A percentile compares a stretch with the other conserved stretches of the same genome.
Evolutionary conservation across 2,329 filamentous ascomycete species (phyloP).

Genomic region (Nemania serpens): DNA sequence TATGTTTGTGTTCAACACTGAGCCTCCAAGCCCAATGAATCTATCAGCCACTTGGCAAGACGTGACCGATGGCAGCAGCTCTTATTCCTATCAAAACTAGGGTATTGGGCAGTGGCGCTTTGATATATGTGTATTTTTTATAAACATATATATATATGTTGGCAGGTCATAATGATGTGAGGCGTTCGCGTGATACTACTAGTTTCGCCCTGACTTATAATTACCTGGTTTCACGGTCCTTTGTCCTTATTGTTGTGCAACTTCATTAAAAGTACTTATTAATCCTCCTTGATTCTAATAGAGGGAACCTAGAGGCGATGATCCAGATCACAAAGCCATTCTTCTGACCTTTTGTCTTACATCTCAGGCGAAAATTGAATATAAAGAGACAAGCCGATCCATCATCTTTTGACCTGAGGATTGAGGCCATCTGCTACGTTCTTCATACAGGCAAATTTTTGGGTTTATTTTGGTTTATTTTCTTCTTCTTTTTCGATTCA

Average conservation of each 20-base stretch:
- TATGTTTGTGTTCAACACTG: neutral
- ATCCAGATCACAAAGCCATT: neutral
- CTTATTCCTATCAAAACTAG: no score
- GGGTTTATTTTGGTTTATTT: neutral
- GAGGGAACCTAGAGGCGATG: neutral
- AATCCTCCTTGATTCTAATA: no score
- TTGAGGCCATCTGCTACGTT: neutral
- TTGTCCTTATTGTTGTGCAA: conserved; percentile 9
- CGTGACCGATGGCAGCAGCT: neutral
- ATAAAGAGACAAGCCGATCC: neutral
- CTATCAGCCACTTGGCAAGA: neutral
- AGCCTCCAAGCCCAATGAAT: neutral
- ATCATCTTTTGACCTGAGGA: neutral
- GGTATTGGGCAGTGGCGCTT: no score
- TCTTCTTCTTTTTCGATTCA: neutral
- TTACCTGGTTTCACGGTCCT: neutral
- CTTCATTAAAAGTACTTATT: neutral
- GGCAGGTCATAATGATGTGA: neutral
- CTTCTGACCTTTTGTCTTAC: neutral
- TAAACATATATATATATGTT: no score
- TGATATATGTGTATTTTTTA: no score
- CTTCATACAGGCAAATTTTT: neutral
- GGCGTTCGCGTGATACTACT: neutral
- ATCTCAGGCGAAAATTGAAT: neutral
- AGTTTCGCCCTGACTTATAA: neutral